These are phyloP conservation scores for Colletotrichum coccodes DNA, from an alignment of 2,329 filamentous ascomycete species.

Conservation along the genomic window DNA sequence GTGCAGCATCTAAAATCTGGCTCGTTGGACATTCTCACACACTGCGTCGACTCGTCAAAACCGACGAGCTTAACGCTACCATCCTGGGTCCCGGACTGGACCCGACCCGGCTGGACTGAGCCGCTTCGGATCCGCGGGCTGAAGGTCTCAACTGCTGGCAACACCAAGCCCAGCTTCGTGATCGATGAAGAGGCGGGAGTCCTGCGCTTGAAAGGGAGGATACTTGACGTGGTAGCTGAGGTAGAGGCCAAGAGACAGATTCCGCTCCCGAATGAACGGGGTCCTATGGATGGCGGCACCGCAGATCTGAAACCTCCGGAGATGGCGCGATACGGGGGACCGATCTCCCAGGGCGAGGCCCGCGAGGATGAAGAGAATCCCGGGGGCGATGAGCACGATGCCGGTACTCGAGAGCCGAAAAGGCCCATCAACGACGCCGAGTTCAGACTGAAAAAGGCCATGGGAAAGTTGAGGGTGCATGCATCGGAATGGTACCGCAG, in stretches of 20 bases:
- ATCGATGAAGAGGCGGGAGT: neutral
- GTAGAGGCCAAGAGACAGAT: conserved; percentile 2
- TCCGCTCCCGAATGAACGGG: neutral
- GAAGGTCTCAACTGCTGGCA: neutral
- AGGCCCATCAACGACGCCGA: neutral
- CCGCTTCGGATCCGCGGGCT: conserved; percentile 17
- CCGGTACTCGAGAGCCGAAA: neutral
- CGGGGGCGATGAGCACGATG: neutral
- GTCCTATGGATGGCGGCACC: neutral
- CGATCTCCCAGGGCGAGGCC: neutral
- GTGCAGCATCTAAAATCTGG: neutral
- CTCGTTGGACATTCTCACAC: neutral
- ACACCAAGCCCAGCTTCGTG: neutral
- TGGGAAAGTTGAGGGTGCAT: neutral
- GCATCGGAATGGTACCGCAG: neutral
- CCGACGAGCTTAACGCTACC: conserved; percentile 14
- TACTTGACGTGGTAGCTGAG: neutral
- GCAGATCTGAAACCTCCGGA: neutral
- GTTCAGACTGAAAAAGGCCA: neutral
- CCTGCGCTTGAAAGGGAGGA: conserved; percentile 1
- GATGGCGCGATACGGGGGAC: neutral
- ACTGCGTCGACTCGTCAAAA: conserved; percentile 15
- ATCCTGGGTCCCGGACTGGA: conserved; percentile 33
- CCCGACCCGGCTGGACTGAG: conserved; percentile 27
- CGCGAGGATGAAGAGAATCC: neutral